Conservation (phyloP, 805 yeast species). For the Myxozyma kluyveri region DNA sequence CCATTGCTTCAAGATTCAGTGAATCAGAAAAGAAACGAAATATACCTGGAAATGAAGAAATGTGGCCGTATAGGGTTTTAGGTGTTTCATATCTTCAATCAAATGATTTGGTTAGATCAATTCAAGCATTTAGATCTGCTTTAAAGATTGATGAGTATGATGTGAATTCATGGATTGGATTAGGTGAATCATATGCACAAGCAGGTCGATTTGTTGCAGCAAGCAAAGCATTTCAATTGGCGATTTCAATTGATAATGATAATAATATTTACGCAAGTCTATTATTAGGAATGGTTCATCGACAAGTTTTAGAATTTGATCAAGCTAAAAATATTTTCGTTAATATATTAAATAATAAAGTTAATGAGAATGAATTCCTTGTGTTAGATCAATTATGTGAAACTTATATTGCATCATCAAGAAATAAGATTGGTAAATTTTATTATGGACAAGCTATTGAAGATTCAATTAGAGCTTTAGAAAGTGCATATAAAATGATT, state of each 20-base stretch:
- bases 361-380: slow-evolving; percentile 52
- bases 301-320: slow-evolving; percentile 63
- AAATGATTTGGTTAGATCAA: slow-evolving; percentile 50
- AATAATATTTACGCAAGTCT: slow-evolving; percentile 62
- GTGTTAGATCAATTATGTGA: slow-evolving; percentile 56
- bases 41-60: slow-evolving; percentile 27
- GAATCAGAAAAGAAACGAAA: slow-evolving; percentile 49
- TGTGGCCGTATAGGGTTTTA: slow-evolving; percentile 86
- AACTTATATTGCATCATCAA: slow-evolving; percentile 55
- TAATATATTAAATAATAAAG: slow-evolving; percentile 44
- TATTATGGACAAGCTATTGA: slow-evolving; percentile 64
- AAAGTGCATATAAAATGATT: slow-evolving; percentile 43
- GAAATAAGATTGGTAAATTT: slow-evolving; percentile 54
- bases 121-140: slow-evolving; percentile 85
- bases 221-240: slow-evolving; percentile 70
- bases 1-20: slow-evolving; percentile 64
- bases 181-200: slow-evolving; percentile 91
- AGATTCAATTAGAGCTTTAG: slow-evolving; percentile 48
- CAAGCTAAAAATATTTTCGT: slow-evolving; percentile 54
- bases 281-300: slow-evolving; percentile 62
- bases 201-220: slow-evolving; percentile 89
- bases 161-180: slow-evolving; percentile 81
- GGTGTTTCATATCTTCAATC: slow-evolving; percentile 64
- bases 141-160: slow-evolving; percentile 66
- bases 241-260: slow-evolving; percentile 50